These are phyloP conservation scores for Tagetes erecta DNA, from an alignment of 129 eudicot genomes.

Conservation along the genomic window DNA sequence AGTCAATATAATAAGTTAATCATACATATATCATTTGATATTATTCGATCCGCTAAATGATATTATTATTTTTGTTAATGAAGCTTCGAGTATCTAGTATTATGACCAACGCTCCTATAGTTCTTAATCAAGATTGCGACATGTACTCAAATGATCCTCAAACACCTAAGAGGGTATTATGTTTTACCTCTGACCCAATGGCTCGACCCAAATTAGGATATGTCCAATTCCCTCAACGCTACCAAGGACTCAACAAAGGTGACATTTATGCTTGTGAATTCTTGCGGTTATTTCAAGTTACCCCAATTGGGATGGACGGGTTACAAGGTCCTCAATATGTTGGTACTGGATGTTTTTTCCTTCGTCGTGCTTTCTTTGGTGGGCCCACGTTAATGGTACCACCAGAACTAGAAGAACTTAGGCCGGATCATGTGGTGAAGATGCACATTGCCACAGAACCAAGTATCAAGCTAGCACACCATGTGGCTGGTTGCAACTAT, in stretches of 20 bases:
- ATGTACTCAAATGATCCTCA: too few relatives aligned
- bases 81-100: too few relatives aligned
- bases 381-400: slow-evolving; percentile 45
- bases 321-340: slow-evolving; percentile 64
- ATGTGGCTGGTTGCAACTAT: slow-evolving; percentile 52
- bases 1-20: too few relatives aligned
- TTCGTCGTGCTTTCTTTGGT: slow-evolving; percentile 68
- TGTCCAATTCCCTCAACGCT: slow-evolving; percentile 68
- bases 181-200: too few relatives aligned
- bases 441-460: slow-evolving; percentile 34
- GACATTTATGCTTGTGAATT: slow-evolving; percentile 62
- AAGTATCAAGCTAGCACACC: slow-evolving; percentile 43
- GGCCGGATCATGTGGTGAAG: slow-evolving; percentile 42
- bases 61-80: too few relatives aligned
- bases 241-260: slow-evolving; percentile 57
- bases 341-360: slow-evolving; percentile 74
- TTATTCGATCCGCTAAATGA: too few relatives aligned
- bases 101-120: too few relatives aligned
- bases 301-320: slow-evolving; percentile 73
- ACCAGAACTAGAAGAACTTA: slow-evolving; percentile 45
- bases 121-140: too few relatives aligned
- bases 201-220: slow-evolving; percentile 33
- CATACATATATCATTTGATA: too few relatives aligned
- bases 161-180: too few relatives aligned
- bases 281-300: slow-evolving; percentile 37